Evolutionary conservation across 2,329 filamentous ascomycete species (phyloP).

Genomic region (Diatrype stigma): DNA sequence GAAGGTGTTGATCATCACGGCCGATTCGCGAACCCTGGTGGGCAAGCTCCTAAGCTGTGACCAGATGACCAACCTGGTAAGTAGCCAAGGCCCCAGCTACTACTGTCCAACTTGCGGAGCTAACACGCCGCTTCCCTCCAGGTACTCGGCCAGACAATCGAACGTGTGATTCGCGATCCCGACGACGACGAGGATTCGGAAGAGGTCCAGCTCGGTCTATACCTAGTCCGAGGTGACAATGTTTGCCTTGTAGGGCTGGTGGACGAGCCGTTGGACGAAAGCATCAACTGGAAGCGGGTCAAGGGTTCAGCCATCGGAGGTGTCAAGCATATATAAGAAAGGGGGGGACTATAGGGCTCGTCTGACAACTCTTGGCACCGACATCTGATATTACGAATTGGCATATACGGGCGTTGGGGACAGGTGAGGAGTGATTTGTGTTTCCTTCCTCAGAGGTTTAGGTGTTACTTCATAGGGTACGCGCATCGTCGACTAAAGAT

Average conservation of each 20-base stretch:
- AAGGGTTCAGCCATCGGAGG: constrained; percentile 77
- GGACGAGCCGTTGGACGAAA: constrained; percentile 82
- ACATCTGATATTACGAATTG: not conserved
- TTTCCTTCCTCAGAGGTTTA: constrained; percentile 13
- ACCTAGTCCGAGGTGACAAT: constrained; percentile 90
- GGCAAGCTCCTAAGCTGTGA: constrained; percentile 84
- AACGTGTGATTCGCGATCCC: constrained; percentile 82
- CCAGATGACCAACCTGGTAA: constrained; percentile 81
- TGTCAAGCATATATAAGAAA: constrained; percentile 66
- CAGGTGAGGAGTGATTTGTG: constrained; percentile 9
- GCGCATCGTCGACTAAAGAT: constrained; percentile 29
- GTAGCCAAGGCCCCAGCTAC: constrained; percentile 17
- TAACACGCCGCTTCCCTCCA: constrained; percentile 22
- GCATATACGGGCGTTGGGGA: constrained; percentile 27
- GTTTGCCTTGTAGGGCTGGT: constrained; percentile 87
- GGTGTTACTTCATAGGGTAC: constrained; percentile 24
- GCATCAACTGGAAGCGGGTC: constrained; percentile 91
- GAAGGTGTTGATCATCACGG: constrained; percentile 86
- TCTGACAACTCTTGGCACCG: not conserved
- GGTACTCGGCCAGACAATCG: constrained; percentile 78
- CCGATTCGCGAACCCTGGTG: constrained; percentile 81
- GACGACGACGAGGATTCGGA: constrained; percentile 80
- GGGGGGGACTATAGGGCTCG: not conserved
- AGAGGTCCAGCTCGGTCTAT: constrained; percentile 79
- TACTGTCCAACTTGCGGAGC: not conserved